Evolutionary conservation across 2,329 filamentous ascomycete species (phyloP).

Genomic region (Penicillium expansum): DNA sequence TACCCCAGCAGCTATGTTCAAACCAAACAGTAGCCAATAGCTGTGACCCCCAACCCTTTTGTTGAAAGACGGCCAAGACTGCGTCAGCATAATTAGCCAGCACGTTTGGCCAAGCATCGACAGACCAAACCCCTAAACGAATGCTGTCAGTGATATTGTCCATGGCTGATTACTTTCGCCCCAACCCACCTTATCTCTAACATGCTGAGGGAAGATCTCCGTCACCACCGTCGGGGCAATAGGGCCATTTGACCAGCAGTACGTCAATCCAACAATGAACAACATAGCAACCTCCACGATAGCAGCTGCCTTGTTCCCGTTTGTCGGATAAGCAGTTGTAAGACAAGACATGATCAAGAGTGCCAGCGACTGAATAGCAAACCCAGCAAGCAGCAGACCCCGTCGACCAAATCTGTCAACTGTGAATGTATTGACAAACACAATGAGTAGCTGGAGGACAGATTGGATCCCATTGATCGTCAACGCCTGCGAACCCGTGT

Average conservation of each 20-base stretch:
- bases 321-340: conserved; percentile 37
- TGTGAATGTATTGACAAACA: too few relatives aligned
- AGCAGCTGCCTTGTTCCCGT: conserved; percentile 37
- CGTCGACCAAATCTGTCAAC: conserved; percentile 39
- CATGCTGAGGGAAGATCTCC: conserved; percentile 44
- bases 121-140: conserved; percentile 10
- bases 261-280: conserved; percentile 45
- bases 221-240: conserved; percentile 38
- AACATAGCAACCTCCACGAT: conserved; percentile 44
- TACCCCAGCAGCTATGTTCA: conserved; percentile 31
- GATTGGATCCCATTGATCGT: too few relatives aligned
- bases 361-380: conserved; percentile 38
- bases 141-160: background rate
- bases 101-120: conserved; percentile 36
- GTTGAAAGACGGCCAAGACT: conserved; percentile 44
- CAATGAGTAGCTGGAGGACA: too few relatives aligned
- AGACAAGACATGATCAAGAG: conserved; percentile 40
- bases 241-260: conserved; percentile 44
- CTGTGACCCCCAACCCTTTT: conserved; percentile 36
- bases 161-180: background rate
- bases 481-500: too few relatives aligned
- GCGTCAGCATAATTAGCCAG: conserved; percentile 40
- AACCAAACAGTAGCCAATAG: conserved; percentile 42
- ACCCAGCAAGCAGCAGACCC: conserved; percentile 36
- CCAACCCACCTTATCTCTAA: conserved; percentile 36